phyloP scores from a whole-genome alignment of 208 protist genomes.

The Trypanosoma mega region DNA sequence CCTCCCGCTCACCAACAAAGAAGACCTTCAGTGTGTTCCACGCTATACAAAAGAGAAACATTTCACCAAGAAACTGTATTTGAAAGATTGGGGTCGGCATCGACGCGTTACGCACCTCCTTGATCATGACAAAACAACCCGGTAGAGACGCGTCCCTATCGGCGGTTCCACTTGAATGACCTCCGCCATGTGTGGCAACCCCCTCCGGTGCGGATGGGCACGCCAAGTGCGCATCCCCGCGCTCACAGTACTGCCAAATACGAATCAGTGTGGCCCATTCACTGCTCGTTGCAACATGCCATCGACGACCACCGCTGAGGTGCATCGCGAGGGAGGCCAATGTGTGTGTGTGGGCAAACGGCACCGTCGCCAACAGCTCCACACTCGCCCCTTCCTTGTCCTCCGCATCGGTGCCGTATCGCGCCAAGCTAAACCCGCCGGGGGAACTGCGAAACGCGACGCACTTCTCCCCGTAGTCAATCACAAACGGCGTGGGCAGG shows the following conservation, averaged over 20 bases:
- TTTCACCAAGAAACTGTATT: conserved; percentile 23
- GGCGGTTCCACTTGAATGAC: neutral
- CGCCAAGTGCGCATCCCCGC: too few species aligned
- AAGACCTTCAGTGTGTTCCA: conserved; percentile 26
- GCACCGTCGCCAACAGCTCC: conserved; percentile 32
- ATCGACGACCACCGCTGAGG: conserved; percentile 19
- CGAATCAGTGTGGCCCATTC: conserved; percentile 29
- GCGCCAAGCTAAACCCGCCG: conserved; percentile 45
- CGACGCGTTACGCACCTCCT: conserved; percentile 24
- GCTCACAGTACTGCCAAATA: conserved; percentile 29
- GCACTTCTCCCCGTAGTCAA: conserved; percentile 51
- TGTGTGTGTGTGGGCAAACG: conserved; percentile 41
- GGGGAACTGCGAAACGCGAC: conserved; percentile 29
- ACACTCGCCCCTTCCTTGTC: neutral
- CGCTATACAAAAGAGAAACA: conserved; percentile 25
- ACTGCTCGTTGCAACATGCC: conserved; percentile 27
- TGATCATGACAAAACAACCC: conserved; percentile 31
- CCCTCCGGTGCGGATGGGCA: too few species aligned
- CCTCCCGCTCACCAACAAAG: conserved; percentile 24
- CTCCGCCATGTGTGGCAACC: neutral
- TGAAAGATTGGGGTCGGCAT: conserved; percentile 29
- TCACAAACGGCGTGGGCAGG: conserved; percentile 15
- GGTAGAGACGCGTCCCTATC: neutral
- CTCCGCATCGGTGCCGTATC: conserved; percentile 35
- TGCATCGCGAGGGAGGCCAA: conserved; percentile 44